These are phyloP conservation scores for Cryphonectria japonica DNA, from an alignment of 2,329 filamentous ascomycete genomes.

Conservation along the genomic window DNA sequence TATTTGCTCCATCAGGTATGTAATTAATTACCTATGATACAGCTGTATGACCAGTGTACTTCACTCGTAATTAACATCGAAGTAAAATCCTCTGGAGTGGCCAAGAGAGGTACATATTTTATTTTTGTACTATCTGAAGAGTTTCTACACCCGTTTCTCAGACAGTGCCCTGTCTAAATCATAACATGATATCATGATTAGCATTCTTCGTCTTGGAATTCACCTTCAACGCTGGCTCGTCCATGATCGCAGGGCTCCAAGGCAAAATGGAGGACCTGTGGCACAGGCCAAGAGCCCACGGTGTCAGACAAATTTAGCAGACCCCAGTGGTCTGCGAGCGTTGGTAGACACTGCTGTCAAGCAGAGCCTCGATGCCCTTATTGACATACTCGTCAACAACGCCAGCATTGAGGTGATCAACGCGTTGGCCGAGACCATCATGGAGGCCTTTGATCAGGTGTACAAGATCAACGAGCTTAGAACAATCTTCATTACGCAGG, in stretches of 20 bases:
- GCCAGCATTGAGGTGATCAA: constrained; percentile 40
- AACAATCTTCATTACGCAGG: constrained; percentile 56
- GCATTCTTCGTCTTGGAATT: constrained; percentile 57
- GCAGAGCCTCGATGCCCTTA: constrained; percentile 27
- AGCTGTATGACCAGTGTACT: neutral
- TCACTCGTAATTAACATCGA: neutral
- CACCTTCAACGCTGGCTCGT: constrained; percentile 64
- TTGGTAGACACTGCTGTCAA: constrained; percentile 32
- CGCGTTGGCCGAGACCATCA: constrained; percentile 45
- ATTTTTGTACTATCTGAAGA: neutral
- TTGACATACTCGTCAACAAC: constrained; percentile 45
- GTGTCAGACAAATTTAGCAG: constrained; percentile 34
- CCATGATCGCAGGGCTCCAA: constrained; percentile 61
- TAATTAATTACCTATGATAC: neutral
- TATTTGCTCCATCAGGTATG: neutral
- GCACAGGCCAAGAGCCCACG: constrained; percentile 32
- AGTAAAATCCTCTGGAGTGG: neutral
- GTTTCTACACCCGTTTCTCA: neutral
- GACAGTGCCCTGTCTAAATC: neutral
- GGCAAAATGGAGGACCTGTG: constrained; percentile 60
- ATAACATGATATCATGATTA: neutral
- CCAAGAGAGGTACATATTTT: neutral
- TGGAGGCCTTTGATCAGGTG: constrained; percentile 56
- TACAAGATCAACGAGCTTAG: constrained; percentile 62
- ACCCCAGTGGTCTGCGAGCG: constrained; percentile 29